phyloP scores from a whole-genome alignment of 2,329 filamentous ascomycete species.

The Aphanocladium album region DNA sequence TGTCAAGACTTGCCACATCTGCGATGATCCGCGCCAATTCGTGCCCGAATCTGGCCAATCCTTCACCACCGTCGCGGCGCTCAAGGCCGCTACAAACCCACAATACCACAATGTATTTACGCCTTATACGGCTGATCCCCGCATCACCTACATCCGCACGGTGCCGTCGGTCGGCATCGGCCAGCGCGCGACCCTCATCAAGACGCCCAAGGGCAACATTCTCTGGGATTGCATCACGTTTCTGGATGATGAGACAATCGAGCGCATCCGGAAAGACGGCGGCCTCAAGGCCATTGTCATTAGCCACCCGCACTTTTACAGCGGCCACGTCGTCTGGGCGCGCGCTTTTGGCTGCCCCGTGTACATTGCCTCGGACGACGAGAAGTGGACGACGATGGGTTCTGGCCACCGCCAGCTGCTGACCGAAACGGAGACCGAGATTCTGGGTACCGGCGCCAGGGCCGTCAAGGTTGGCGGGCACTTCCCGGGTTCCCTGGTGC shows the following conservation, averaged over 20 bases:
- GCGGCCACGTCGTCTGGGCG: conserved; percentile 70
- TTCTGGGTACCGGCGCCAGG: conserved; percentile 44
- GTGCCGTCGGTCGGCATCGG: conserved; percentile 65
- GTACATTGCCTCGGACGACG: conserved; percentile 62
- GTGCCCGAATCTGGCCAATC: conserved; percentile 42
- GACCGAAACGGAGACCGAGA: conserved; percentile 34
- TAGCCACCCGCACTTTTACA: conserved; percentile 78
- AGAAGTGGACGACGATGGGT: conserved; percentile 53
- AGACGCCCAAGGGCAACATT: conserved; percentile 62
- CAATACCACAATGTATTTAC: conserved; percentile 51
- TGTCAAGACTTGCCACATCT: conserved; percentile 60
- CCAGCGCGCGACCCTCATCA: conserved; percentile 65
- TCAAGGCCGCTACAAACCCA: conserved; percentile 27
- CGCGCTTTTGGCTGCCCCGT: conserved; percentile 63
- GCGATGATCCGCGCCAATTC: conserved; percentile 69
- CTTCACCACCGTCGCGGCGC: conserved; percentile 42
- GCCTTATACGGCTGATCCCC: conserved; percentile 38
- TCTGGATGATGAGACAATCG: conserved; percentile 60
- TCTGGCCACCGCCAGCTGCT: conserved; percentile 43
- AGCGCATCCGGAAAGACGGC: conserved; percentile 53
- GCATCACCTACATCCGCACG: conserved; percentile 43
- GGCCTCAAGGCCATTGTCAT: conserved; percentile 69
- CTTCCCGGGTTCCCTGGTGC: conserved; percentile 67
- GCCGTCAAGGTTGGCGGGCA: conserved; percentile 71
- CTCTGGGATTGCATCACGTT: conserved; percentile 76